phyloP scores from a whole-genome alignment of 1,284 basidiomycete genomes.

The Ganoderma multipileum region DNA sequence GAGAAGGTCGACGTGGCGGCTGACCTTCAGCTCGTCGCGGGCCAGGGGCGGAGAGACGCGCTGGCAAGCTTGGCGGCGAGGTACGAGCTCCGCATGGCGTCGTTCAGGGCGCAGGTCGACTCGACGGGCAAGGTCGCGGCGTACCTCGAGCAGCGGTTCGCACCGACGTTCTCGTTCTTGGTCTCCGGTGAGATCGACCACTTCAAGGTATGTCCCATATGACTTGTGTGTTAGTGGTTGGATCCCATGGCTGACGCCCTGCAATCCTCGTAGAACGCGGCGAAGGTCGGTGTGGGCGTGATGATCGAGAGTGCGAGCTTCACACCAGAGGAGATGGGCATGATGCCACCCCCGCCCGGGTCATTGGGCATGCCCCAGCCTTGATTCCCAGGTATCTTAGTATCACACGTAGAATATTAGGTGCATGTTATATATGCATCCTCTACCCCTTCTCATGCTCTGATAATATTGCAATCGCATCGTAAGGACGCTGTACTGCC shows the following conservation, averaged over 20 bases:
- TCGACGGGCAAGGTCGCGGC: constrained; percentile 94
- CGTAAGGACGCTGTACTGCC: background rate
- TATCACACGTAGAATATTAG: constrained; percentile 30
- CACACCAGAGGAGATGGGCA: constrained; percentile 83
- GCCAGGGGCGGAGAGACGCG: constrained; percentile 86
- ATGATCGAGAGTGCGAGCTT: constrained; percentile 89
- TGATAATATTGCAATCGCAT: constrained; percentile 30
- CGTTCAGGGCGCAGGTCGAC: constrained; percentile 93
- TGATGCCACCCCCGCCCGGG: constrained; percentile 41
- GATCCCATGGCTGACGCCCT: constrained; percentile 9
- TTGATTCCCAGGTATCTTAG: constrained; percentile 28
- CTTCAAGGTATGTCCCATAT: constrained; percentile 75
- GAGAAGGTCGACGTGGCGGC: constrained; percentile 99
- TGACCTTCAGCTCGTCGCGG: constrained; percentile 87
- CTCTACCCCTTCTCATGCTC: constrained; percentile 30
- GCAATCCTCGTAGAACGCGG: constrained; percentile 68
- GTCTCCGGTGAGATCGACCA: constrained; percentile 98
- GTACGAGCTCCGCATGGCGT: constrained; percentile 94
- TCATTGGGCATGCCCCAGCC: constrained; percentile 28
- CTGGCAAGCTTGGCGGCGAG: constrained; percentile 94
- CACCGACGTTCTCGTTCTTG: constrained; percentile 94
- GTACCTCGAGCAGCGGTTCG: constrained; percentile 94
- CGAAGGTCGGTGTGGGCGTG: constrained; percentile 95
- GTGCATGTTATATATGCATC: constrained; percentile 24
- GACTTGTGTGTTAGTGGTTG: background rate